Evolutionary conservation across 352 stramenopile genomes (phyloP).

Genomic region (Phytopythium helicoides): DNA sequence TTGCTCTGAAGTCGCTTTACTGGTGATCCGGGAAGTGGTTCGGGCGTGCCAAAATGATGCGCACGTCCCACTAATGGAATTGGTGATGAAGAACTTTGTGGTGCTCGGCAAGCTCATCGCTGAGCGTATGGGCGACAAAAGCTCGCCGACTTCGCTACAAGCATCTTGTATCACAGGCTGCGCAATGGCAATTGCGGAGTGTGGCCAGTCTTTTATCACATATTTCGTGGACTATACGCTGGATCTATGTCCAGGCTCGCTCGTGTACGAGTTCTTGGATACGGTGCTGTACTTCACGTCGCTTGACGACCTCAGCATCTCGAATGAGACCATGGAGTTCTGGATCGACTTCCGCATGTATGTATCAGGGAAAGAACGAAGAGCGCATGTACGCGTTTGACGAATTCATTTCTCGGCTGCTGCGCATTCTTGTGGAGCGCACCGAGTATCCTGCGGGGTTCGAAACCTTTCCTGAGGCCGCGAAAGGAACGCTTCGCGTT

Average conservation of each 20-base stretch:
- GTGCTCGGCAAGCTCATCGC: slow-evolving; percentile 55
- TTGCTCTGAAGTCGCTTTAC: slow-evolving; percentile 46
- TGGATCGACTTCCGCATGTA: slow-evolving; percentile 80
- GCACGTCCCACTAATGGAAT: slow-evolving; percentile 69
- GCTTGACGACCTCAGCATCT: slow-evolving; percentile 58
- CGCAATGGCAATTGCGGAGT: slow-evolving; percentile 63
- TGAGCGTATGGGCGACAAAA: slow-evolving; percentile 19
- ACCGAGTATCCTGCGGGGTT: slow-evolving; percentile 65
- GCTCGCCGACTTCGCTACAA: slow-evolving; percentile 20
- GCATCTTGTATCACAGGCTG: slow-evolving; percentile 49
- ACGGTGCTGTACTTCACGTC: slow-evolving; percentile 69
- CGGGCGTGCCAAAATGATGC: slow-evolving; percentile 46
- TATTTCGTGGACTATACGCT: slow-evolving; percentile 81
- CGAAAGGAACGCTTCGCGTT: slow-evolving; percentile 61
- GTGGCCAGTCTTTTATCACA: slow-evolving; percentile 70
- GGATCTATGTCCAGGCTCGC: slow-evolving; percentile 46
- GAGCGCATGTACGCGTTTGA: slow-evolving; percentile 66
- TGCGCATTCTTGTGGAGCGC: slow-evolving; percentile 67
- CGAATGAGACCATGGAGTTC: slow-evolving; percentile 81
- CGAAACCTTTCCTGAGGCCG: slow-evolving; percentile 37
- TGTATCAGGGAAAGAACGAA: slow-evolving; percentile 75
- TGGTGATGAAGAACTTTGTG: slow-evolving; percentile 82
- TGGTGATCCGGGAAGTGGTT: slow-evolving; percentile 72
- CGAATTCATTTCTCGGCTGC: slow-evolving; percentile 63
- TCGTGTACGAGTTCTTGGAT: slow-evolving; percentile 79